Percentiles rank a stretch among this genome's conserved stretches.
phyloP scores from a whole-genome alignment of 169 alveolate genomes.

The Plasmodium blacklocki region DNA sequence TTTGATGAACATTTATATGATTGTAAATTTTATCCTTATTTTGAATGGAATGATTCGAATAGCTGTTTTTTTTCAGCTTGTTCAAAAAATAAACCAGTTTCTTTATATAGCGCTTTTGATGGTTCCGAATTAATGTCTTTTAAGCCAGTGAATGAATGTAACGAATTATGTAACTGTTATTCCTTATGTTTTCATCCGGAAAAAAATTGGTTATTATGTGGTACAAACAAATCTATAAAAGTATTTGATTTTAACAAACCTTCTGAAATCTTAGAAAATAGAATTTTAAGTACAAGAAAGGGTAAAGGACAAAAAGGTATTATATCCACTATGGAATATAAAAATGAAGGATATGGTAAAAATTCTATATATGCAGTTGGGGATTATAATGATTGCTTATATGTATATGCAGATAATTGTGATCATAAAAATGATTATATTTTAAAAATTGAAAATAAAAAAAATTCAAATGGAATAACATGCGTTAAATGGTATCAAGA shows the following conservation, averaged over 20 bases:
- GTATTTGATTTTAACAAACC: conserved; percentile 54
- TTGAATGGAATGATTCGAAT: conserved; percentile 50
- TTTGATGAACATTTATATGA: conserved; percentile 40
- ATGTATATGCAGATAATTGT: conserved; percentile 64
- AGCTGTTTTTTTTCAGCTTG: conserved; percentile 50
- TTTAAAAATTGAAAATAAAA: conserved; percentile 25
- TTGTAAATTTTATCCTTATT: conserved; percentile 68
- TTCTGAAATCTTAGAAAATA: conserved; percentile 47
- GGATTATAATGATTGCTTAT: conserved; percentile 58
- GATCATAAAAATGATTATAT: conserved; percentile 65
- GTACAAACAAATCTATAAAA: conserved; percentile 48
- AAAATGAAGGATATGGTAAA: conserved; percentile 55
- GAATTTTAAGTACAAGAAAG: conserved; percentile 63
- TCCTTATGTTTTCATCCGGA: conserved; percentile 69
- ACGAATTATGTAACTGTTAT: conserved; percentile 45
- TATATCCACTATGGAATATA: conserved; percentile 52
- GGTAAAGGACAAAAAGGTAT: conserved; percentile 74
- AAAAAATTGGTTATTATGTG: conserved; percentile 68
- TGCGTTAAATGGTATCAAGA: conserved; percentile 50
- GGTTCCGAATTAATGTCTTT: conserved; percentile 41
- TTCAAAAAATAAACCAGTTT: conserved; percentile 36
- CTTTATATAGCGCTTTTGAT: conserved; percentile 65
- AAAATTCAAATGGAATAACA: conserved; percentile 60
- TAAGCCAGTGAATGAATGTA: conserved; percentile 20
- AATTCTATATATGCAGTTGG: conserved; percentile 53